These are phyloP conservation scores for Thalassiosira livingstoniorum DNA, from an alignment of 352 stramenopile genomes.

Conservation along the genomic window DNA sequence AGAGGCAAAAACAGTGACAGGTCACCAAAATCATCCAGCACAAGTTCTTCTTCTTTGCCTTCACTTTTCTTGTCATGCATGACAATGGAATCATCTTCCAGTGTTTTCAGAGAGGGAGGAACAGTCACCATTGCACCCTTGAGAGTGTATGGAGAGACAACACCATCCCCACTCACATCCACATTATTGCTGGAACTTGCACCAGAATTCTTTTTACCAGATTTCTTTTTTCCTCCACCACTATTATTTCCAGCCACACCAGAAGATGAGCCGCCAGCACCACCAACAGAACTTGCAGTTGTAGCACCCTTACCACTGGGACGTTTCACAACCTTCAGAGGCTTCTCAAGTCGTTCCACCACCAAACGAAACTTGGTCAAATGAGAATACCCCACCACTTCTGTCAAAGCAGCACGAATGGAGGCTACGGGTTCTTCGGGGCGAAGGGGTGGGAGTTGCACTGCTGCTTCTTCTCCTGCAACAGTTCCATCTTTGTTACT, in stretches of 20 bases:
- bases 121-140: slow-evolving; percentile 63
- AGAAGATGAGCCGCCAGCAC: not conserved
- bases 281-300: not conserved
- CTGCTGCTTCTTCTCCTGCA: slow-evolving; percentile 3
- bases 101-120: slow-evolving; percentile 55
- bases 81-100: slow-evolving; percentile 30
- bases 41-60: slow-evolving; percentile 38
- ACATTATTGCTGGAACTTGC: not conserved
- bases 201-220: slow-evolving; percentile 3
- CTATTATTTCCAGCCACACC: not conserved
- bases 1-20: slow-evolving; percentile 53
- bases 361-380: slow-evolving; percentile 82
- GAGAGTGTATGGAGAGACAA: slow-evolving; percentile 72
- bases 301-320: not conserved
- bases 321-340: not conserved
- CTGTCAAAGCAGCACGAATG: slow-evolving; percentile 66
- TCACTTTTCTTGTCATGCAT: slow-evolving; percentile 12
- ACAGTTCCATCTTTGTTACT: not conserved
- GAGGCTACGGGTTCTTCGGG: slow-evolving; percentile 75
- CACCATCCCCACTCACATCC: not conserved
- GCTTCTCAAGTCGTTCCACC: slow-evolving; percentile 32
- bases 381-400: slow-evolving; percentile 77
- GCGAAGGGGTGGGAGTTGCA: slow-evolving; percentile 76
- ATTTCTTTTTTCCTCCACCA: slow-evolving; percentile 7
- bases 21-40: slow-evolving; percentile 81